These are phyloP conservation scores for Apiospora sp. DNA, from an alignment of 2,329 filamentous ascomycete genomes.

Conservation along the genomic window DNA sequence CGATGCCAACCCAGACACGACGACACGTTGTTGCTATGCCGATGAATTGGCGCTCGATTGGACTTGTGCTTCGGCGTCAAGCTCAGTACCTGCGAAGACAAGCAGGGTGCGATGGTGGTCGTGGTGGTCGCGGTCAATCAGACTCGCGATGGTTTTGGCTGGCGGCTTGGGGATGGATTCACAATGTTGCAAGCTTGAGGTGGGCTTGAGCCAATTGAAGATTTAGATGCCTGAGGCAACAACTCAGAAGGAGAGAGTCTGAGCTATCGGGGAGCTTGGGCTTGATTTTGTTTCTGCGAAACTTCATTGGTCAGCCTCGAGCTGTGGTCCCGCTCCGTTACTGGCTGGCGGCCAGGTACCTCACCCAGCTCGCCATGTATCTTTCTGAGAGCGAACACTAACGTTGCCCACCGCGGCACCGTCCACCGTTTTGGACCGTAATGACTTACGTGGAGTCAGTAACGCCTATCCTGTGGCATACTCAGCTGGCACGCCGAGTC, in stretches of 20 bases:
- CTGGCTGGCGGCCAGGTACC: background rate
- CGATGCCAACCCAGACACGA: background rate
- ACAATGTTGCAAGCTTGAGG: constrained; percentile 20
- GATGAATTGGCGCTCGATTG: background rate
- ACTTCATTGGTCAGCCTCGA: background rate
- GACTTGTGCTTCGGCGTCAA: background rate
- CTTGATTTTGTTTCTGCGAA: background rate
- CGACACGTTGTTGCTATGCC: background rate
- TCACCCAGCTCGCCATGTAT: background rate
- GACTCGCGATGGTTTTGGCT: constrained; percentile 24
- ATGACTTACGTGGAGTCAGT: background rate
- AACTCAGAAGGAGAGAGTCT: background rate
- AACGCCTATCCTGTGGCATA: background rate
- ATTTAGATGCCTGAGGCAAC: constrained; percentile 4
- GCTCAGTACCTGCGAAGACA: background rate
- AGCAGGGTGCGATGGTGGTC: background rate
- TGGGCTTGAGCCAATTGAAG: constrained; percentile 22
- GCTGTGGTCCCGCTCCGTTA: background rate
- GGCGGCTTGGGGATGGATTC: constrained; percentile 12
- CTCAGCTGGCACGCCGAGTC: background rate
- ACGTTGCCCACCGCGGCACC: background rate
- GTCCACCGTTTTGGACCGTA: constrained; percentile 15
- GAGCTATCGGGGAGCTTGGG: background rate
- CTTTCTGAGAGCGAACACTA: background rate
- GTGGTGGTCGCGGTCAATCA: constrained; percentile 10